These are phyloP conservation scores for Corniculantispora saksenae DNA, from an alignment of 2,329 filamentous ascomycete genomes.

Conservation along the genomic window DNA sequence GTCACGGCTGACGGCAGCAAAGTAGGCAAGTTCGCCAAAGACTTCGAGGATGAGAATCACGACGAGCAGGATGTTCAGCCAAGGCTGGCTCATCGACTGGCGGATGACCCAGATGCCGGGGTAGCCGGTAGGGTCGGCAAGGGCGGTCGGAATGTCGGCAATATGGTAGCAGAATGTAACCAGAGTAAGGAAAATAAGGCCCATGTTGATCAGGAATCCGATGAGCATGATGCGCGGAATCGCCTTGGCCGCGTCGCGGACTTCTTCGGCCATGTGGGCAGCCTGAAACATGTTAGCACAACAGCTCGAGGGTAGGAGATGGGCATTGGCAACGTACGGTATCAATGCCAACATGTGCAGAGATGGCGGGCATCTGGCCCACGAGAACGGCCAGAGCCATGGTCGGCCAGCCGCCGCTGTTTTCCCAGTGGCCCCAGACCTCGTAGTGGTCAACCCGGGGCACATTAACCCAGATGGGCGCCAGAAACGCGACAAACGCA, in stretches of 20 bases:
- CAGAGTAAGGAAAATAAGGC: constrained; percentile 4
- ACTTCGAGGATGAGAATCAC: constrained; percentile 8
- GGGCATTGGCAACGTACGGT: constrained; percentile 4
- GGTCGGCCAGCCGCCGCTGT: constrained; percentile 21
- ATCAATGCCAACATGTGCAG: constrained; percentile 20
- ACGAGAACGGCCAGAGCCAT: constrained; percentile 20
- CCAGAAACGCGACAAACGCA: constrained; percentile 20
- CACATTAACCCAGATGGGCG: constrained; percentile 23
- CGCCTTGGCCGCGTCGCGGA: constrained; percentile 21
- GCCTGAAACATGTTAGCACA: background rate
- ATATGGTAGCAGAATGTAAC: constrained; percentile 20
- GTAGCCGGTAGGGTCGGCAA: constrained; percentile 13
- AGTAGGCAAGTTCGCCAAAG: constrained; percentile 13
- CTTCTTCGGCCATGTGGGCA: constrained; percentile 23
- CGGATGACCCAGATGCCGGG: constrained; percentile 19
- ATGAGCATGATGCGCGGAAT: constrained; percentile 21
- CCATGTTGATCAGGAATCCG: constrained; percentile 6
- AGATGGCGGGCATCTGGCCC: constrained; percentile 21
- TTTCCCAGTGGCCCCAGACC: constrained; percentile 23
- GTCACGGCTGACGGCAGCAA: constrained; percentile 16
- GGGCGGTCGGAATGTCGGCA: constrained; percentile 9
- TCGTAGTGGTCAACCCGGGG: constrained; percentile 14
- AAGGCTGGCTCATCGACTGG: constrained; percentile 13
- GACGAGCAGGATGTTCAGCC: constrained; percentile 11
- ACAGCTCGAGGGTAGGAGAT: background rate